These are phyloP conservation scores for Coccomyxa subellipsoidea DNA, from an alignment of 163 green algal species.

Conservation along the genomic window DNA sequence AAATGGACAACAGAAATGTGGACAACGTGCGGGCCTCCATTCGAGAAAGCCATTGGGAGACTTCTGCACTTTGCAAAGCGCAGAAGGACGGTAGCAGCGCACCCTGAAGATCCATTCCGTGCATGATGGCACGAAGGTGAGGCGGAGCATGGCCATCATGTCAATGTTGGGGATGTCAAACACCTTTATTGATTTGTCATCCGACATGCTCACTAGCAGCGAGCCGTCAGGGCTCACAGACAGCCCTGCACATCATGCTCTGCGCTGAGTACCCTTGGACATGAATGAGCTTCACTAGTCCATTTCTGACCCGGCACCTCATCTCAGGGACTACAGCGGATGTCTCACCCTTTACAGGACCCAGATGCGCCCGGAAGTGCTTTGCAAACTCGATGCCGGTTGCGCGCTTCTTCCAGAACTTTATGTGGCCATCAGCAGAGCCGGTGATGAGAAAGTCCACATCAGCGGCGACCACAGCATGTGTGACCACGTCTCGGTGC, in stretches of 20 bases:
- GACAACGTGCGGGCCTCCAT: neutral
- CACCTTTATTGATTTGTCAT: constrained; percentile 85
- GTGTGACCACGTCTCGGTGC: constrained; percentile 91
- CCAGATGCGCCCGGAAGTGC: constrained; percentile 88
- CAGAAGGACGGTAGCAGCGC: neutral
- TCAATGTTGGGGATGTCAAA: constrained; percentile 97
- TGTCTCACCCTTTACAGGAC: constrained; percentile 48
- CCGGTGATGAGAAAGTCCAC: constrained; percentile 93
- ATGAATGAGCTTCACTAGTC: too few species aligned
- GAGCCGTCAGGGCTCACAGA: constrained; percentile 75
- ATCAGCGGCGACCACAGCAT: constrained; percentile 66
- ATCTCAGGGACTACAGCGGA: too few species aligned
- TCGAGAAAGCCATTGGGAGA: too few species aligned
- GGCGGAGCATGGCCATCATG: constrained; percentile 93
- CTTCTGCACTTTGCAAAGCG: too few species aligned
- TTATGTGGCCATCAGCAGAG: constrained; percentile 87
- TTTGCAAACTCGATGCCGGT: constrained; percentile 96
- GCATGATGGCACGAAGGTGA: constrained; percentile 73
- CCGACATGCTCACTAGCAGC: constrained; percentile 72
- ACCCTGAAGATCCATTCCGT: constrained; percentile 83
- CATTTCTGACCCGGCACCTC: too few species aligned
- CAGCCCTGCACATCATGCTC: constrained; percentile 44
- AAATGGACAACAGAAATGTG: neutral
- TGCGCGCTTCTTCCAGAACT: constrained; percentile 97
- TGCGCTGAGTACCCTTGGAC: too few species aligned